These are phyloP conservation scores for Rubia balearica DNA, from an alignment of 305 asterid species.

Conservation along the genomic window DNA sequence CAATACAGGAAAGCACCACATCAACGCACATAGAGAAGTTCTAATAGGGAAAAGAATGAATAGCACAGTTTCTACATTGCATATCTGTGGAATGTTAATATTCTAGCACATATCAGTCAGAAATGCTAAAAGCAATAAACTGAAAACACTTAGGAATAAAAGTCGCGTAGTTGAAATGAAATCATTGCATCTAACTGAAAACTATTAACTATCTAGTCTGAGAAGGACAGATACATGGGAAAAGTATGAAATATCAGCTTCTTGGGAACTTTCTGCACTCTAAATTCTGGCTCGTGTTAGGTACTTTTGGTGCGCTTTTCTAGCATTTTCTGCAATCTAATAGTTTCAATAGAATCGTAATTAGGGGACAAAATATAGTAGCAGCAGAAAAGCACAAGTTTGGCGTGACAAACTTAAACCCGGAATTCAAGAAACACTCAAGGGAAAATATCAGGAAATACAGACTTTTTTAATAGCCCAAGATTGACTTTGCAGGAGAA, in stretches of 20 bases:
- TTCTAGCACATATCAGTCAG: background rate
- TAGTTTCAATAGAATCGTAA: background rate
- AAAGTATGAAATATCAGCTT: background rate
- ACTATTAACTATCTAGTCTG: background rate
- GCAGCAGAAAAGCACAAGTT: background rate
- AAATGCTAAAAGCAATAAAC: background rate
- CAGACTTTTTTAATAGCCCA: background rate
- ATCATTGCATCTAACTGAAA: background rate
- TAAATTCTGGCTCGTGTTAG: background rate
- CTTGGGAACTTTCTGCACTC: background rate
- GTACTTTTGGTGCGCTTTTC: background rate
- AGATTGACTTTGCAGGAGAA: too few relatives aligned
- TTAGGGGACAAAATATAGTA: too few relatives aligned
- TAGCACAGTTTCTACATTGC: background rate
- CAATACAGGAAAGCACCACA: conserved; percentile 4
- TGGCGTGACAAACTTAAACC: background rate
- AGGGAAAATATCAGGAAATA: background rate
- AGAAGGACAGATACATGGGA: background rate
- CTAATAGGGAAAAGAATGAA: background rate
- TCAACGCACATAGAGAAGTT: background rate
- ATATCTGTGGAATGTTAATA: background rate
- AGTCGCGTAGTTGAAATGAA: background rate
- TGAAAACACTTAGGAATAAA: background rate
- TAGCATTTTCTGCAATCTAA: background rate
- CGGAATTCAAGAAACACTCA: background rate